Evolutionary conservation across 1,284 basidiomycete species (phyloP), one percentile per base, ranked within the genome.

Genomic region (Ceratobasidium sp.): DNA sequence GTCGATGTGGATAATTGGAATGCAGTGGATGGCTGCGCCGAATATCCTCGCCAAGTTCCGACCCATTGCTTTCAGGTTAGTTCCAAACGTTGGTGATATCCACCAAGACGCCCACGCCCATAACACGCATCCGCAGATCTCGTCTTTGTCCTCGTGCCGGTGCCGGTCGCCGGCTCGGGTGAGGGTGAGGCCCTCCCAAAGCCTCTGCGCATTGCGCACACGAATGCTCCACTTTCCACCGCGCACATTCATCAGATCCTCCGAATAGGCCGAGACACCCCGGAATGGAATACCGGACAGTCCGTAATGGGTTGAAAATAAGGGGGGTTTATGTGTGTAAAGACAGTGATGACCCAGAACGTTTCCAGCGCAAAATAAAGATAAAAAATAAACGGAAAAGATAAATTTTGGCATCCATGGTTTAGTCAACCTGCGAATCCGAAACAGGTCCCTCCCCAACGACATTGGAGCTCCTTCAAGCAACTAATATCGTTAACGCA

Each of bases 191-290:
- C 93, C 92, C 84, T 95, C 94, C 94, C 94, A 95, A 70, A 95
- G 84, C 30, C 93, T 89, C 84, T 95, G 94, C 7, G 93, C 94
- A 82, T 95, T 95, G 82, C 90, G 90, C 67, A 96, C 88, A 79
- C 95, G 92, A 79, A 96, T 90, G 79, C 94, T 94, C 94, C 95
- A 96, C 85, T 96, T 96, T n/a, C 95, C 95, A 38, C 95, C 95
- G n/a, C 89, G 84, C 69, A 92, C 86, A 84, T 96, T 96, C 76
- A 95, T 87, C 1, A 94, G 94, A 84, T 96, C 95, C 84, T 96
- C 95, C 95, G 95, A 96, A 96, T 93, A 0, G 95, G 95, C 77
- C 94, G 88, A 44, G 90, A 91, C 73, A 96, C 87, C 65, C 92
- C 92, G 2, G 90, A 87, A 82, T 95, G 94, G 86, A 96, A 96